Evolutionary conservation across 192 early-diverging fungal species (phyloP).

Genomic region (Allomyces arbusculus): DNA sequence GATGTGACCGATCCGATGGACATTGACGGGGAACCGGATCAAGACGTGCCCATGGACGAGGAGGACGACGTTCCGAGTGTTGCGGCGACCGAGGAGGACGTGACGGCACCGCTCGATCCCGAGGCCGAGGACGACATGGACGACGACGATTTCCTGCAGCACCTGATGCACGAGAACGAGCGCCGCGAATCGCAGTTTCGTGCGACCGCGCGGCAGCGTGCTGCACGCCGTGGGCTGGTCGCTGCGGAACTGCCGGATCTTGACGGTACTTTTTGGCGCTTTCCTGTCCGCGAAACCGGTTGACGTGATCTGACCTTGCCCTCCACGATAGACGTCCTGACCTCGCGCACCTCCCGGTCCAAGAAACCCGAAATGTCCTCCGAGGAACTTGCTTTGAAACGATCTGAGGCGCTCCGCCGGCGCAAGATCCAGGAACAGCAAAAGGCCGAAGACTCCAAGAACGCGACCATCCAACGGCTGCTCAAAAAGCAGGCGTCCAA

Average conservation of each 20-base stretch:
- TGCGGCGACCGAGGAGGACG: too few species aligned
- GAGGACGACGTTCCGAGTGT: too few species aligned
- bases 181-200: neutral
- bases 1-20: too few species aligned
- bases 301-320: neutral
- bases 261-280: neutral
- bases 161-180: neutral
- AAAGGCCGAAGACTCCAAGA: conserved; percentile 7
- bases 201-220: too few species aligned
- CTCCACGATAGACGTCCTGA: neutral
- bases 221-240: too few species aligned
- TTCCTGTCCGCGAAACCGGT: neutral
- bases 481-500: conserved; percentile 6
- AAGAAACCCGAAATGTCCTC: neutral
- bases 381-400: conserved; percentile 8
- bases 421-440: conserved; percentile 7
- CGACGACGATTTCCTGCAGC: neutral
- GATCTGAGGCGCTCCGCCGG: conserved; percentile 7
- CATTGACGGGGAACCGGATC: too few species aligned
- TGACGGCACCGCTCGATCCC: neutral
- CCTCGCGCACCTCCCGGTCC: conserved; percentile 3
- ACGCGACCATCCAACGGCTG: conserved; percentile 10
- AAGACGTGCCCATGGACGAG: too few species aligned
- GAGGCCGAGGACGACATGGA: neutral
- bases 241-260: neutral